Evolutionary conservation across 23 red algal genomes (phyloP).

Genomic region (Pyropia haitanensis): DNA sequence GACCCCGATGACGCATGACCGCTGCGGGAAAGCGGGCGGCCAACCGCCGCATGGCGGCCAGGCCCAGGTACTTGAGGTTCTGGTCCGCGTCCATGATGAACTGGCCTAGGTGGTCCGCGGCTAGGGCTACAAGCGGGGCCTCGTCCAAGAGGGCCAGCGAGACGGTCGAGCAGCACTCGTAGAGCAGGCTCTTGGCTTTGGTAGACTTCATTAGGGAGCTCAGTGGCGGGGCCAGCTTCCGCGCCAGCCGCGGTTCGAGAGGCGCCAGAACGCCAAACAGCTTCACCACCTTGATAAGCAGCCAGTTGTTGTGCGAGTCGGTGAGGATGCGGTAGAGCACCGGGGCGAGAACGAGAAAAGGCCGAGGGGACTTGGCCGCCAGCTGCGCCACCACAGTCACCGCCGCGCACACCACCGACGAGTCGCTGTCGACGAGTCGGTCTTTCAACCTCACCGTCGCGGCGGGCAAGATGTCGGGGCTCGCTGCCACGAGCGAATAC

Average conservation of each 20-base stretch:
- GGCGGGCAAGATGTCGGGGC: constrained; percentile 58
- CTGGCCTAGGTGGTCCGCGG: constrained; percentile 46
- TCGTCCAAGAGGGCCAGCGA: constrained; percentile 31
- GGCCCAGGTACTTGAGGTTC: constrained; percentile 92
- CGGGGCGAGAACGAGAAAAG: constrained; percentile 55
- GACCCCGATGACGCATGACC: constrained; percentile 51
- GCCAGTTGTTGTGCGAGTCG: constrained; percentile 81
- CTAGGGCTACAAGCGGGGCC: constrained; percentile 47
- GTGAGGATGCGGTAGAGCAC: constrained; percentile 60
- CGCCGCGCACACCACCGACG: constrained; percentile 72
- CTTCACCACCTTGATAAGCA: constrained; percentile 98
- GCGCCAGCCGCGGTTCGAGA: constrained; percentile 67
- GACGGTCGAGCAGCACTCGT: constrained; percentile 85
- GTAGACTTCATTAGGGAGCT: constrained; percentile 67
- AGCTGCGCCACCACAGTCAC: constrained; percentile 78
- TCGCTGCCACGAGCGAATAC: constrained; percentile 51
- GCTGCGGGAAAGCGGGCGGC: constrained; percentile 36
- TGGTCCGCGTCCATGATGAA: constrained; percentile 84
- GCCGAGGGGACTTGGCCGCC: constrained; percentile 51
- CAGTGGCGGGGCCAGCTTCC: constrained; percentile 75
- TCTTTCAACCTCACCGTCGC: constrained; percentile 49
- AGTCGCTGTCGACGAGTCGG: constrained; percentile 64
- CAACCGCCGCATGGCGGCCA: constrained; percentile 55
- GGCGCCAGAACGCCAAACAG: constrained; percentile 70
- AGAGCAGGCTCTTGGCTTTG: constrained; percentile 79